A percentile compares a stretch with the other conserved stretches of the same genome.
Evolutionary conservation across 345 rosid genomes (phyloP).

Genomic region (Carallia brachiata): DNA sequence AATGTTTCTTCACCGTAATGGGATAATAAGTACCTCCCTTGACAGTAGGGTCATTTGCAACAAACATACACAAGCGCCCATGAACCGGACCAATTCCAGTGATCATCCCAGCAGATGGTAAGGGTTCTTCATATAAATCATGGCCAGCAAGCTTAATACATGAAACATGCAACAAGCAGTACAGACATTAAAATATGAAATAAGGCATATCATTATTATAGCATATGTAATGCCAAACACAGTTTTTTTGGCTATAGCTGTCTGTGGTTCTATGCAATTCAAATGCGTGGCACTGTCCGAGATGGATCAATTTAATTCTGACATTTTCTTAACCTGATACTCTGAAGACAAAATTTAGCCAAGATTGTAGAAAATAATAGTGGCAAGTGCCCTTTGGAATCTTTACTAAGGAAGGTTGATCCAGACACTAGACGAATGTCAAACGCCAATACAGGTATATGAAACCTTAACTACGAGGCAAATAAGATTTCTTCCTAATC

Average conservation of each 20-base stretch:
- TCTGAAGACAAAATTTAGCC: background rate
- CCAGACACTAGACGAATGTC: background rate
- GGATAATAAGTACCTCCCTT: constrained; percentile 98
- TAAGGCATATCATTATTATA: background rate
- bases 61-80: constrained; percentile 89
- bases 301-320: background rate
- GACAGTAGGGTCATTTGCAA: constrained; percentile 95
- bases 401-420: background rate
- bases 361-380: background rate
- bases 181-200: constrained; percentile 3
- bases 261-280: background rate
- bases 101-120: constrained; percentile 86
- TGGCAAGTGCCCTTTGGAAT: background rate
- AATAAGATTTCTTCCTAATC: background rate
- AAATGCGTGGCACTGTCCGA: background rate
- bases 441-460: background rate
- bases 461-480: background rate
- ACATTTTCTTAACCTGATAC: background rate
- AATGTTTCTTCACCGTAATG: constrained; percentile 92
- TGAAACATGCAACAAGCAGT: constrained; percentile 38
- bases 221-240: background rate
- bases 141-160: constrained; percentile 91
- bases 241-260: background rate
- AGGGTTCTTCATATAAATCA: constrained; percentile 71
- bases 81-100: constrained; percentile 93